A percentile compares a stretch with the other conserved stretches of the same genome.
phyloP scores from a whole-genome alignment of 208 protist genomes.

The Acanthamoeba castellanii region DNA sequence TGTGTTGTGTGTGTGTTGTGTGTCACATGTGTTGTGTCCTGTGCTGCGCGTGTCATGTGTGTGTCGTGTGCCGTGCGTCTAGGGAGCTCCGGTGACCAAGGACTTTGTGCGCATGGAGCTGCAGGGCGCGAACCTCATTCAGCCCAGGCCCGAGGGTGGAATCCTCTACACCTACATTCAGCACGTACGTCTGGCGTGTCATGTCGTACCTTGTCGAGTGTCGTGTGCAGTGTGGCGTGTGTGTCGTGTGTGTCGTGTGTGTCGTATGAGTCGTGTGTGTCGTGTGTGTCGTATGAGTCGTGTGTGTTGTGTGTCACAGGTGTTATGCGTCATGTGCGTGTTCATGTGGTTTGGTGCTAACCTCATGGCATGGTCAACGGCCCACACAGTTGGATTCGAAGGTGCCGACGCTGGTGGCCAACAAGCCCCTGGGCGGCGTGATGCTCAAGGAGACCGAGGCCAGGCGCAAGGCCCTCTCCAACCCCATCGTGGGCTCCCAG shows the following conservation, averaged over 20 bases:
- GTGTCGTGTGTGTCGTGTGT: no score
- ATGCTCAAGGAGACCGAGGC: conserved; percentile 57
- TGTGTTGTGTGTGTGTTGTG: neutral
- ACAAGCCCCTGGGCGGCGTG: conserved; percentile 26
- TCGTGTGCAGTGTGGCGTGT: no score
- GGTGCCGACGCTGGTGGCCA: conserved; percentile 41
- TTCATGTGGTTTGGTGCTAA: no score
- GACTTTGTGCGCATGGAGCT: conserved; percentile 56
- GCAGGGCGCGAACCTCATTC: conserved; percentile 45
- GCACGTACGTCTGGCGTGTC: neutral
- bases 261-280: no score
- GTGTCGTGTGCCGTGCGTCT: neutral
- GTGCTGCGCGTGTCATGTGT: neutral
- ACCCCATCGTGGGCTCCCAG: neutral
- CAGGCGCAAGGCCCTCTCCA: conserved; percentile 52
- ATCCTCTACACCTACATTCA: conserved; percentile 68
- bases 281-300: no score
- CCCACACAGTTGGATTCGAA: conserved; percentile 10
- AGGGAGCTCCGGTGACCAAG: conserved; percentile 18
- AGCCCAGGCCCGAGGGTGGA: conserved; percentile 14
- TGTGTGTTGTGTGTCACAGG: no score
- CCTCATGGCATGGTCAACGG: no score
- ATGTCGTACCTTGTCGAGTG: neutral
- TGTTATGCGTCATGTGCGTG: no score
- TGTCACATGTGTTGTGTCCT: neutral